A percentile compares a stretch with the other conserved stretches of the same genome.
These are phyloP conservation scores for Fusarium decemcellulare DNA, from an alignment of 2,329 filamentous ascomycete species.

Conservation along the genomic window DNA sequence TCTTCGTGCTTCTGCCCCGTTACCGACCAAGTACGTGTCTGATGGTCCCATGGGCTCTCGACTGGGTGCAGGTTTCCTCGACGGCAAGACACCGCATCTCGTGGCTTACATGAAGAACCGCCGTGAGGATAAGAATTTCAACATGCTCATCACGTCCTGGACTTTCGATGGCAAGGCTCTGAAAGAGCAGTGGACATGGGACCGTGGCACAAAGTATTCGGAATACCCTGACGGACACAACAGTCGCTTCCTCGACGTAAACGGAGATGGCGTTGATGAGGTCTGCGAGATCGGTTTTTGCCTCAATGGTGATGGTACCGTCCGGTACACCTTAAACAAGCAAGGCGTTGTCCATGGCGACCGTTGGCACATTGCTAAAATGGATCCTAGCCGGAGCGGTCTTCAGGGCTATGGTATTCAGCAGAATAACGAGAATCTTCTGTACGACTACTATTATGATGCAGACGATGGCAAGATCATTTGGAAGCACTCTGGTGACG, in stretches of 20 bases:
- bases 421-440: conserved; percentile 29
- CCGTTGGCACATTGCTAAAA: conserved; percentile 42
- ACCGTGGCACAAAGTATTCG: conserved; percentile 18
- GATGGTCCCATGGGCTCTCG: conserved; percentile 33
- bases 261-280: conserved; percentile 39
- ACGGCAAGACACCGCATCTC: conserved; percentile 30
- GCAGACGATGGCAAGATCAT: conserved; percentile 29
- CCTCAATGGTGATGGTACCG: conserved; percentile 39
- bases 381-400: conserved; percentile 35
- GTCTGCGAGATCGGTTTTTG: conserved; percentile 41
- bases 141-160: conserved; percentile 30
- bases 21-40: conserved; percentile 21
- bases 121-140: conserved; percentile 19
- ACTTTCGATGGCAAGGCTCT: conserved; percentile 33
- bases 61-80: conserved; percentile 37
- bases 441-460: conserved; percentile 45
- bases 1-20: conserved; percentile 18
- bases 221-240: conserved; percentile 39
- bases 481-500: conserved; percentile 33
- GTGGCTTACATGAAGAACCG: conserved; percentile 41
- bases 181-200: conserved; percentile 40
- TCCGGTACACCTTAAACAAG: conserved; percentile 32
- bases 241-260: conserved; percentile 40
- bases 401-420: conserved; percentile 42
- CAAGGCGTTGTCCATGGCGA: conserved; percentile 40